Evolutionary conservation across 495 filamentous ascomycete species (phyloP).

Genomic region (Hamigera avellanea): DNA sequence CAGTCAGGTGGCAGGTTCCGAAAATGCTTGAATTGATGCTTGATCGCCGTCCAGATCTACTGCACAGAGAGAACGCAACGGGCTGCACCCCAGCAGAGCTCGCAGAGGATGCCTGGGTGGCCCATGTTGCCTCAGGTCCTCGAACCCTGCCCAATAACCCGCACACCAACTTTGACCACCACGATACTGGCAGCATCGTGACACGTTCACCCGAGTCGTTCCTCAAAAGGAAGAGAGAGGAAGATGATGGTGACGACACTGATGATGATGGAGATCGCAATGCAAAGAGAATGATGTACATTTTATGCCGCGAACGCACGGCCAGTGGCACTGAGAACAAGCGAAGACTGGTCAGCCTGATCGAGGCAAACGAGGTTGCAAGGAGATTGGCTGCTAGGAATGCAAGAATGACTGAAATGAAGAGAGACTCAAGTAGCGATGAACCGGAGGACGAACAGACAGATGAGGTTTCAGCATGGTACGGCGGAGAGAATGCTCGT

Average conservation of each 20-base stretch:
- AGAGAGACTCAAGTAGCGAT: no score
- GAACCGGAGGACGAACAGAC: no score
- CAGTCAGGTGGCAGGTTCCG: conserved; percentile 27
- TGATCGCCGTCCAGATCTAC: conserved; percentile 40
- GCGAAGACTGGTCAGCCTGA: conserved; percentile 52
- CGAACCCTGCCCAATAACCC: conserved; percentile 3
- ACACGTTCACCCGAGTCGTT: conserved; percentile 12
- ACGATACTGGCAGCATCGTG: neutral
- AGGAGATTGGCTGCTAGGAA: conserved; percentile 43
- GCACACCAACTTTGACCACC: neutral
- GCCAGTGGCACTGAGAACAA: conserved; percentile 17
- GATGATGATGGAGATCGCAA: neutral
- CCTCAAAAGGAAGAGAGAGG: conserved; percentile 2
- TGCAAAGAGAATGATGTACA: conserved; percentile 9
- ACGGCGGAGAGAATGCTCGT: no score
- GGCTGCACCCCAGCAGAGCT: conserved; percentile 59
- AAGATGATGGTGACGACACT: conserved; percentile 1
- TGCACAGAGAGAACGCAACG: conserved; percentile 58
- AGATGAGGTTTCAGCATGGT: no score
- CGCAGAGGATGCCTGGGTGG: conserved; percentile 40
- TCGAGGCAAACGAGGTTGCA: conserved; percentile 64
- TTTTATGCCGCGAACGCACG: conserved; percentile 12
- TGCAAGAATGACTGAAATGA: conserved; percentile 1
- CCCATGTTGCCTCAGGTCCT: conserved; percentile 13
- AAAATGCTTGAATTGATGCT: conserved; percentile 37